These are phyloP conservation scores for Eucalyptus curtisii DNA, from an alignment of 345 rosid species.

Conservation along the genomic window DNA sequence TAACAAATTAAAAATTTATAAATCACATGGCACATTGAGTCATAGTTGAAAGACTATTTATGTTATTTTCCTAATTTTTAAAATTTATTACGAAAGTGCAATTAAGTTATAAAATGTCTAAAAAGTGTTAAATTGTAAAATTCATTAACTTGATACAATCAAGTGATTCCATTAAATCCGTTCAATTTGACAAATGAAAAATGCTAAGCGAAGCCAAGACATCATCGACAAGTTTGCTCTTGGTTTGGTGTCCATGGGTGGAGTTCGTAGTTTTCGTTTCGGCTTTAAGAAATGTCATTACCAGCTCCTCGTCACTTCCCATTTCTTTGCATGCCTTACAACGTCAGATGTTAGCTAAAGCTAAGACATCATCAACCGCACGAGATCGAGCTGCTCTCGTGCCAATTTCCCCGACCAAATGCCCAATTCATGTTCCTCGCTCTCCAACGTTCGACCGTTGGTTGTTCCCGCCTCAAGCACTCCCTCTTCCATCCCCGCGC, in stretches of 20 bases:
- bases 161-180: accelerated
- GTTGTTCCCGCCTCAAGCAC: background rate
- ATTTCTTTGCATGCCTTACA: background rate
- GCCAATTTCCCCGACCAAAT: background rate
- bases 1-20: too few species aligned
- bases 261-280: background rate
- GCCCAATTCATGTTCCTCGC: background rate
- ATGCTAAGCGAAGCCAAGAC: too few species aligned
- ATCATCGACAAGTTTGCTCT: too few species aligned
- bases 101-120: too few species aligned
- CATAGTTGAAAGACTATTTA: too few species aligned
- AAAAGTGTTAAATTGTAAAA: too few species aligned
- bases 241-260: too few species aligned
- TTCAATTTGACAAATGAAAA: too few species aligned
- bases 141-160: too few species aligned
- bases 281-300: background rate
- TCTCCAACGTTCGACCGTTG: background rate
- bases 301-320: background rate
- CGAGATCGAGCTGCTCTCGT: background rate
- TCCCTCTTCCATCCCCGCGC: background rate
- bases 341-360: background rate
- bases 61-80: too few species aligned
- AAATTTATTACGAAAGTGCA: too few species aligned
- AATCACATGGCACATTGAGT: too few species aligned
- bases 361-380: background rate